Evolutionary conservation across 2,329 filamentous ascomycete species (phyloP), one percentile per base, ranked within the genome.

Genomic region (Nemania serpens): DNA sequence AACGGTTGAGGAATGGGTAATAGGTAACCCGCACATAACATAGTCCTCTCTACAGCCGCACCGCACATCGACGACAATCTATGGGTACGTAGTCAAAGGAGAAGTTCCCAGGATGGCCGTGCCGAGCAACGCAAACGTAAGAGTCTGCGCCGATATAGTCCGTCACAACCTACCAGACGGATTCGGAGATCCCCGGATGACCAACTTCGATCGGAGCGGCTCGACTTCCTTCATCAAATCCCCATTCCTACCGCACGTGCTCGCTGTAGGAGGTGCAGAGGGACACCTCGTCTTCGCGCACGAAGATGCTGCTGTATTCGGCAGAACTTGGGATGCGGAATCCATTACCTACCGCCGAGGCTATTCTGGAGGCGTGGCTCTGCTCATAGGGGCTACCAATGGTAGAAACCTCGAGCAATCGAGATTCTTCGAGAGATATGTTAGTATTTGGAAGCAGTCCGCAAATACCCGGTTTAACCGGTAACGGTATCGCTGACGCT

Each of bases 21-120:
- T 13, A 7, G 53, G 33, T 18, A 56, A 56, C 37, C n/a, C n/a
- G n/a, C n/a, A n/a, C 42, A 45, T 43, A 45, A 56, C 6, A 49
- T 47, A 18, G 33, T 56, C 11, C 18, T 18, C 9, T 47, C 34
- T n/a, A 15, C 36, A 39, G 53, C 53, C 6, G 22, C 41, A 41
- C 20, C 36, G 5, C 15, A n/a, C n/a, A 39, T 56, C 20, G 34
- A 56, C 53, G 33, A 43, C 13, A n/a, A 56, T 47, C 36, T 56
- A 17, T 56, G 34, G 53, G 25, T 7, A 29, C 25, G 36, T 56
- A 17, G 29, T 56, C 45, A 49, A 56, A 22, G 53, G 53, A 18
- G 53, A 49, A 34, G 36, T 33, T 7, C 7, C 9, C 13, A 56
- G 34, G n/a, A 42, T 41, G 34, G 29, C 53, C 15, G 48, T 48